These are phyloP conservation scores for Argentina anserina DNA, from an alignment of 306 rosid species.

Conservation along the genomic window DNA sequence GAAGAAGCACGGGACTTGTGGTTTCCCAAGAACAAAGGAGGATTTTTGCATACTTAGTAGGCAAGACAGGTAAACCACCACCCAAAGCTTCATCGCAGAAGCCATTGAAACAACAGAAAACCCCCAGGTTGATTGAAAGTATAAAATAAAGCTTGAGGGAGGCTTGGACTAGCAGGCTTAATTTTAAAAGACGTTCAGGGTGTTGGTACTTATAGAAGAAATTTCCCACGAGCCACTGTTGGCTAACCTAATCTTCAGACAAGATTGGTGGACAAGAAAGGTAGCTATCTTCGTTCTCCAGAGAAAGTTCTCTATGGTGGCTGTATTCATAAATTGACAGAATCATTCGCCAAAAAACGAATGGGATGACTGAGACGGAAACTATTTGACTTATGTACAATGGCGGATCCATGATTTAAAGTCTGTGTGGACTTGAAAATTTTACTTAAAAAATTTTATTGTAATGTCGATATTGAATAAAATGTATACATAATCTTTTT, in stretches of 20 bases:
- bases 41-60: neutral
- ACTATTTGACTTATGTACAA: neutral
- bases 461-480: no score
- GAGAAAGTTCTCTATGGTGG: neutral
- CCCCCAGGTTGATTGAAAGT: neutral
- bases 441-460: no score
- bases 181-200: no score
- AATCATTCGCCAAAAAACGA: neutral
- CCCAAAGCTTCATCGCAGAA: neutral
- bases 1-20: conserved; percentile 38
- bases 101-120: neutral
- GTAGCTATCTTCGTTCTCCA: neutral
- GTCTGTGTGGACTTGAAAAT: no score
- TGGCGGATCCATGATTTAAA: no score
- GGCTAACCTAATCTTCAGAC: neutral
- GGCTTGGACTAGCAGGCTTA: neutral
- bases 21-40: neutral
- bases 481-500: no score
- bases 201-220: neutral
- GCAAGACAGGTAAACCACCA: neutral
- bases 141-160: neutral
- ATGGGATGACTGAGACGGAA: neutral
- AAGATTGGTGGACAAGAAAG: neutral
- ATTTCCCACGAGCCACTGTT: neutral
- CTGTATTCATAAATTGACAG: neutral